These are phyloP conservation scores for Cystofilobasidium bisporidii DNA, from an alignment of 768 basidiomycete species.

Conservation along the genomic window DNA sequence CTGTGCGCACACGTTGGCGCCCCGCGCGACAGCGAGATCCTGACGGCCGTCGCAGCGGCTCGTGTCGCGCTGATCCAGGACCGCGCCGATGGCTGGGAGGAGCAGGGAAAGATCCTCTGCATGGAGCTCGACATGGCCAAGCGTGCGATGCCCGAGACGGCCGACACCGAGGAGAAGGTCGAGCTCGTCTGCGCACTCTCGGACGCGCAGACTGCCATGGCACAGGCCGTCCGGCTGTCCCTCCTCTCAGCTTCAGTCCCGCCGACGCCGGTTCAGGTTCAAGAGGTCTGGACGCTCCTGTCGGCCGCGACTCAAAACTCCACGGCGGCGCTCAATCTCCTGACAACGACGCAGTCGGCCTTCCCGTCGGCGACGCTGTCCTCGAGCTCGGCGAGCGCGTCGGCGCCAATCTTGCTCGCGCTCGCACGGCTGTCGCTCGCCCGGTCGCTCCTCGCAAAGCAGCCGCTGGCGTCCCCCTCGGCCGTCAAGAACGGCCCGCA, in stretches of 20 bases:
- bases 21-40: slow-evolving; percentile 10
- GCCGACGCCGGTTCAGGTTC: not conserved
- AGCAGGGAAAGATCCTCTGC: not conserved
- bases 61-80: slow-evolving; percentile 1
- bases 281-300: slow-evolving; percentile 13
- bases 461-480: not conserved
- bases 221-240: not conserved
- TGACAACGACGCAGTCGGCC: not conserved
- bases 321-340: slow-evolving; percentile 3
- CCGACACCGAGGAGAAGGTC: slow-evolving; percentile 8
- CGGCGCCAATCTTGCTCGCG: slow-evolving; percentile 5
- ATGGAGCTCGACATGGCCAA: not conserved
- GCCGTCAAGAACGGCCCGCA: slow-evolving; percentile 13
- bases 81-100: slow-evolving; percentile 6
- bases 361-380: slow-evolving; percentile 6
- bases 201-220: slow-evolving; percentile 21
- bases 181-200: slow-evolving; percentile 17
- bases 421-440: slow-evolving; percentile 5
- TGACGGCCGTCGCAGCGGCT: slow-evolving; percentile 4
- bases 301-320: slow-evolving; percentile 14
- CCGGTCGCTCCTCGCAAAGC: not conserved
- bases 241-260: not conserved
- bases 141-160: not conserved
- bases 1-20: slow-evolving; percentile 7
- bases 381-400: not conserved